Evolutionary conservation across 148 eudicot species (phyloP).

Genomic region (Pouteria glomerata): DNA sequence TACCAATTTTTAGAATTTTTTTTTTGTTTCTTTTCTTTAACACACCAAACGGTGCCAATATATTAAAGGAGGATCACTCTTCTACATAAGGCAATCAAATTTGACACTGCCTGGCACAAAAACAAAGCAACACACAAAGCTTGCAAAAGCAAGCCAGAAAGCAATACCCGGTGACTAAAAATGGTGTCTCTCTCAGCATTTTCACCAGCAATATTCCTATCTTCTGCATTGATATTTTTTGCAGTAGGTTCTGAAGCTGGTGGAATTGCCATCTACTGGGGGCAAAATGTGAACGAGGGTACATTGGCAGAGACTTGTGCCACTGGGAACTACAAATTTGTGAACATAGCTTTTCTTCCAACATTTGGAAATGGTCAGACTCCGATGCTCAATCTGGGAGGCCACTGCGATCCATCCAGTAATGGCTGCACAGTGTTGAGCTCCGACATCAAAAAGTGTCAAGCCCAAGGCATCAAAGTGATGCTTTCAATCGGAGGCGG

Average conservation of each 20-base stretch:
- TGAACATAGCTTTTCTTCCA: conserved; percentile 29
- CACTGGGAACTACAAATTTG: conserved; percentile 24
- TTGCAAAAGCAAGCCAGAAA: not conserved
- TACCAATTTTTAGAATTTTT: too few species aligned
- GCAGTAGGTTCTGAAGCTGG: conserved; percentile 12
- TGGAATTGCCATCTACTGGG: conserved; percentile 36
- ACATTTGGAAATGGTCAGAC: conserved; percentile 22
- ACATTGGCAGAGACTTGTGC: conserved; percentile 26
- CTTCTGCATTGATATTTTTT: not conserved
- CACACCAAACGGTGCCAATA: too few species aligned
- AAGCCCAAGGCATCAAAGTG: conserved; percentile 25
- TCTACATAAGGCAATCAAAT: too few species aligned
- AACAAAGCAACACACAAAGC: too few species aligned
- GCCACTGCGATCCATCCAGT: conserved; percentile 29
- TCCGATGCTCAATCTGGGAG: conserved; percentile 27
- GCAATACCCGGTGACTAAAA: not conserved
- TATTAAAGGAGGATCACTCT: too few species aligned
- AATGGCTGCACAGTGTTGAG: conserved; percentile 21
- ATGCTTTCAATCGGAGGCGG: conserved; percentile 29
- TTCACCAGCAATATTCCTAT: not conserved
- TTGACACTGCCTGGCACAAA: too few species aligned
- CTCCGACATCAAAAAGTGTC: conserved; percentile 20
- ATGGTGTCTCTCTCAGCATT: not conserved
- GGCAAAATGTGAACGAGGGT: conserved; percentile 33
- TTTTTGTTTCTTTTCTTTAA: too few species aligned